Evolutionary conservation across 305 asterid genomes (phyloP).

Genomic region (Fraxinus greggii): DNA sequence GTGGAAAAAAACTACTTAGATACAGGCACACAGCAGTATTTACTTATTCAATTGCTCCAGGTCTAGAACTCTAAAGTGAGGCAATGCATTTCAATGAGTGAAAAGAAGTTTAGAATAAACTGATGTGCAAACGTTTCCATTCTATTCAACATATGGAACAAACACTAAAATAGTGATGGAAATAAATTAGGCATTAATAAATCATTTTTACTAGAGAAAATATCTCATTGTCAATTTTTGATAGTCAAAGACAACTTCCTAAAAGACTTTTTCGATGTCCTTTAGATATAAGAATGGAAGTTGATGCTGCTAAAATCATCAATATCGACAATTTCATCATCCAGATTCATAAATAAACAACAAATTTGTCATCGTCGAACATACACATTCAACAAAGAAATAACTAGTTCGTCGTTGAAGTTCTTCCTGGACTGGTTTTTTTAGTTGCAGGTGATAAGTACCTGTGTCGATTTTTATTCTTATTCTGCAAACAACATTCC

Average conservation of each 20-base stretch:
- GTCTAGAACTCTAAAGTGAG: background rate
- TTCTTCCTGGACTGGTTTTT: background rate
- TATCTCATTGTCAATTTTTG: background rate
- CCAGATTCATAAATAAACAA: background rate
- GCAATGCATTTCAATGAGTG: background rate
- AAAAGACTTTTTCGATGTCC: background rate
- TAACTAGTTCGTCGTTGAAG: background rate
- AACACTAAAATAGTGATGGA: background rate
- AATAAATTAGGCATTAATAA: background rate
- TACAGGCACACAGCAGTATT: background rate
- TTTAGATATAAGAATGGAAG: background rate
- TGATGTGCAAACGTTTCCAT: background rate
- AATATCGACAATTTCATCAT: background rate
- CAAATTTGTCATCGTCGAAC: background rate
- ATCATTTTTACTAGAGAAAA: background rate
- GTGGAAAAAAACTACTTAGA: background rate
- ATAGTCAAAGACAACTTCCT: background rate
- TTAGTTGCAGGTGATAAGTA: background rate
- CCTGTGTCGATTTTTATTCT: background rate
- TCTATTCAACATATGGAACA: background rate
- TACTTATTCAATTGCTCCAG: background rate
- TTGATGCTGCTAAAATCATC: background rate
- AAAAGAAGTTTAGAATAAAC: background rate
- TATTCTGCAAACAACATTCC: background rate
- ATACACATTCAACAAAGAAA: background rate